Conservation (phyloP, 1,284 basidiomycete species). For the Xerocomus amazonicus region DNA sequence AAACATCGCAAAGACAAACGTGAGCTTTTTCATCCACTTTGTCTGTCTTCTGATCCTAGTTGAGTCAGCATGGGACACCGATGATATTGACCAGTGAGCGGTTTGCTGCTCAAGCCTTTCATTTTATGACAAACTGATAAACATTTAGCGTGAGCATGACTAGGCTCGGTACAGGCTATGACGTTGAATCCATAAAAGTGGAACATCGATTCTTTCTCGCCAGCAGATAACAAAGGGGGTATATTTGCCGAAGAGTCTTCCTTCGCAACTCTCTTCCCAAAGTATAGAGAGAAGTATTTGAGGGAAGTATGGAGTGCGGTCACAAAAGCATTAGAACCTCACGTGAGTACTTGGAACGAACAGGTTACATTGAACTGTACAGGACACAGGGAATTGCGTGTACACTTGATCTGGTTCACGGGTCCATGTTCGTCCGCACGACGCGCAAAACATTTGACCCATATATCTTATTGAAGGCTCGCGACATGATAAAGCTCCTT, state of each 20-base stretch:
- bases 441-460: constrained; percentile 98
- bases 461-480: constrained; percentile 92
- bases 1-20: constrained; percentile 89
- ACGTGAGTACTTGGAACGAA: constrained; percentile 46
- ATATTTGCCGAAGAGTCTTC: constrained; percentile 94
- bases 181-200: constrained; percentile 51
- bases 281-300: constrained; percentile 96
- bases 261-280: constrained; percentile 97
- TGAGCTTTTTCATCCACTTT: constrained; percentile 37
- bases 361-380: constrained; percentile 1
- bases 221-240: constrained; percentile 73
- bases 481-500: constrained; percentile 94
- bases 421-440: constrained; percentile 96
- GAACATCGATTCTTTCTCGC: constrained; percentile 82
- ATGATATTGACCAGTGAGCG: constrained; percentile 95
- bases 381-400: constrained; percentile 75
- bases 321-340: constrained; percentile 80
- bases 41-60: constrained; percentile 10
- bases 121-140: constrained; percentile 18
- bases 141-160: constrained; percentile 32
- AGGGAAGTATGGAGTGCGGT: constrained; percentile 93
- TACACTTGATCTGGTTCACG: constrained; percentile 93
- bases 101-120: background rate
- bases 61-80: constrained; percentile 90
- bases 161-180: background rate